phyloP scores from a whole-genome alignment of 2,329 filamentous ascomycete genomes.

The Polytolypa hystricis region DNA sequence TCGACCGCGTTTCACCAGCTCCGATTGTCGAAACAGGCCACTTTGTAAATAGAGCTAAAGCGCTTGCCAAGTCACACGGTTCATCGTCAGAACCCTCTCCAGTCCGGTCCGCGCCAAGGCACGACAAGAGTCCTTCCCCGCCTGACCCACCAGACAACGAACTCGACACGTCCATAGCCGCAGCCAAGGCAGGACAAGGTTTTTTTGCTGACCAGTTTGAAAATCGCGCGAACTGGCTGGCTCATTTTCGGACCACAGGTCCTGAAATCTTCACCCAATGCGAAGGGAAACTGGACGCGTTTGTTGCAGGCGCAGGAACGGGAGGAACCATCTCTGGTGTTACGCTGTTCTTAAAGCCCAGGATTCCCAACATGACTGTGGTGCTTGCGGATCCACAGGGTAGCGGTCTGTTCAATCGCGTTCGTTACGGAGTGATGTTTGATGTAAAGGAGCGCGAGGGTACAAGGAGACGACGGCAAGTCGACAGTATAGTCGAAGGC shows the following conservation, averaged over 20 bases:
- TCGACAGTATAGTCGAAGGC: constrained; percentile 92
- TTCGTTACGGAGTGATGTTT: constrained; percentile 95
- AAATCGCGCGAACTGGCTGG: constrained; percentile 74
- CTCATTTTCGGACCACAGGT: constrained; percentile 72
- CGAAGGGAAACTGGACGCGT: constrained; percentile 64
- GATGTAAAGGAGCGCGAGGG: constrained; percentile 79
- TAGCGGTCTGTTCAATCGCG: constrained; percentile 82
- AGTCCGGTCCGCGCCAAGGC: constrained; percentile 7
- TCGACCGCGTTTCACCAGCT: constrained; percentile 80
- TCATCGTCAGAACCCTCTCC: constrained; percentile 15
- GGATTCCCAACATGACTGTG: constrained; percentile 52
- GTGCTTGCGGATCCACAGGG: constrained; percentile 91
- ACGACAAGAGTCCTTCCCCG: no score
- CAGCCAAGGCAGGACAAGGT: constrained; percentile 54
- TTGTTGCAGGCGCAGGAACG: constrained; percentile 87
- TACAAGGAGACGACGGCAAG: constrained; percentile 75
- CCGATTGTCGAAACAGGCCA: constrained; percentile 89
- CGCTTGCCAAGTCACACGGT: constrained; percentile 65
- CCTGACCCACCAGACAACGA: constrained; percentile 14
- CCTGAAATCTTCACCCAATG: constrained; percentile 82
- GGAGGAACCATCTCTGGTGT: constrained; percentile 89
- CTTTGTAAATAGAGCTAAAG: constrained; percentile 84
- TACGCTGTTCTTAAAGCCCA: constrained; percentile 68
- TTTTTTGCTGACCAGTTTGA: constrained; percentile 98
- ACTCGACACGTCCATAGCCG: constrained; percentile 7